Base-by-base conservation (phyloP, 192 early-diverging fungal species). In the Phlyctochytrium arcticum region DNA sequence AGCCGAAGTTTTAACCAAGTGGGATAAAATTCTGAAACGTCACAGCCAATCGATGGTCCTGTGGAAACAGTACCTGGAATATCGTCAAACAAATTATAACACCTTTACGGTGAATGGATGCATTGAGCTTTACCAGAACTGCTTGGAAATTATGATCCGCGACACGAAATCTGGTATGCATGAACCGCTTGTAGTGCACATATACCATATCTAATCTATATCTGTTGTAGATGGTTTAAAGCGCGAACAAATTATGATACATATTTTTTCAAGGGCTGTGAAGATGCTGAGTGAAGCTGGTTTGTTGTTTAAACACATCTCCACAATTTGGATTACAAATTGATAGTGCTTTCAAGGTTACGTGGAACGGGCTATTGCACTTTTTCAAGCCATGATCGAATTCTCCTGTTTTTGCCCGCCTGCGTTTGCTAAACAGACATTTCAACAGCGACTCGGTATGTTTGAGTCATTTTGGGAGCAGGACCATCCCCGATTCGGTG, bases 381-480 rank as follows among this genome's bases (percentile, higher is more conserved):
- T 62, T 6, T 81, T 48, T 42, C 80, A 81, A 54, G 80, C 74
- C 5, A 57, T 79, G 60, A 68, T 81, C 26, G 80, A 81, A 57
- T 72, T 81, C 36, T 49, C 54, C 5, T 71, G 71, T 60, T 81
- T 81, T 59, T 63, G 57, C n/a, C 80, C 80, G 8, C 56, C 73
- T 15, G 73, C 70, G 10, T 76, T 71, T 36, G 44, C 26, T 10
- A 23, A 8, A 6, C 42, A 50, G 36, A 49, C 34, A 8, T 68
- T 66, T 42, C 53, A 65, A 23, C 66, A 81, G 49, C 51, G 73
- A 32, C 9, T 79, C 26, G 74, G 68, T 17, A 42, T 70, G 50
- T 73, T 81, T 58, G 80, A 79, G 37, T 36, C 31, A 7, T 81
- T 76, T 64, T 81, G 80, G 80, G 80, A 81, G 35, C 68, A 58